These are phyloP conservation scores for Triticum aestivum DNA, from an alignment of 176 grass and related monocot species.

Conservation along the genomic window DNA sequence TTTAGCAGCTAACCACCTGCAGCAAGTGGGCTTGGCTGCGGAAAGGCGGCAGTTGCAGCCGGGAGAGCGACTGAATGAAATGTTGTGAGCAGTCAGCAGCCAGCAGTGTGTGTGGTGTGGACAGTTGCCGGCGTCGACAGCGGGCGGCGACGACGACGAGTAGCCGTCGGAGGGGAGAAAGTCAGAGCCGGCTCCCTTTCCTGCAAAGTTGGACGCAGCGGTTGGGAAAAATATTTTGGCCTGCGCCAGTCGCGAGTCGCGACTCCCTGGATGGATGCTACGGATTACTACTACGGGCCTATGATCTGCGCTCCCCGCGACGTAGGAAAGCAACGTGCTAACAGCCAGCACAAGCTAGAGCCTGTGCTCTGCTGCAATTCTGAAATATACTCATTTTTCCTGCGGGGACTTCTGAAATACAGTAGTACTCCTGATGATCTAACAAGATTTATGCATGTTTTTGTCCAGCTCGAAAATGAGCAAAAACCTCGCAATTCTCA, in stretches of 20 bases:
- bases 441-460: too few relatives aligned
- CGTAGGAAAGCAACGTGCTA: slow-evolving; percentile 37
- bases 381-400: neutral
- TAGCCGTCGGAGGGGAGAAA: neutral
- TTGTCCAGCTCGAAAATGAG: too few relatives aligned
- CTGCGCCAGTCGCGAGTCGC: slow-evolving; percentile 15
- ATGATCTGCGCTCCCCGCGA: neutral
- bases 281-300: neutral
- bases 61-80: neutral
- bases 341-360: neutral
- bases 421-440: too few relatives aligned
- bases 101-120: neutral
- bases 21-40: slow-evolving; percentile 13
- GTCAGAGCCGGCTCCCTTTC: slow-evolving; percentile 22
- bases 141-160: slow-evolving; percentile 11
- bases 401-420: too few relatives aligned
- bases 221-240: slow-evolving; percentile 51
- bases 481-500: too few relatives aligned
- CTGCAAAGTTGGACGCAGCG: slow-evolving; percentile 43
- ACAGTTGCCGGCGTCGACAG: neutral
- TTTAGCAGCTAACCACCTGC: neutral
- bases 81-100: neutral
- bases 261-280: slow-evolving; percentile 22
- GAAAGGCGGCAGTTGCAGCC: slow-evolving; percentile 22
- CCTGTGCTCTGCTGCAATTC: neutral